A percentile compares a stretch with the other conserved stretches of the same genome.
Evolutionary conservation across 768 basidiomycete species (phyloP).

Genomic region (Mycena floridula): DNA sequence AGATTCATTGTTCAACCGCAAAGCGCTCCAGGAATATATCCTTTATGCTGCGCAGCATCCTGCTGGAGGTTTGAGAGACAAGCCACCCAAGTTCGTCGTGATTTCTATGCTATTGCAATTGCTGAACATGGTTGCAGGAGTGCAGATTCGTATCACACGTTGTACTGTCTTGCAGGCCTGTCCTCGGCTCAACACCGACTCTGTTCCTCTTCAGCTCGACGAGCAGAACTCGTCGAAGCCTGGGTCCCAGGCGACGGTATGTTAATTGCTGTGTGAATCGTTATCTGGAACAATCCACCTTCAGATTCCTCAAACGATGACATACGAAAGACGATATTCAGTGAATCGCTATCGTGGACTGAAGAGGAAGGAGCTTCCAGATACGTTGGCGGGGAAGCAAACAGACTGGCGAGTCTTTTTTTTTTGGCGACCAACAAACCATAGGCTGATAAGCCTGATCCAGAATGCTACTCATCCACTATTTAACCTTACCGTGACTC

Average conservation of each 20-base stretch:
- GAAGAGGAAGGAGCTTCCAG: conserved; percentile 57
- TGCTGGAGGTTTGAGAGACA: conserved; percentile 86
- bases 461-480: conserved; percentile 82
- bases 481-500: conserved; percentile 68
- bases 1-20: conserved; percentile 51
- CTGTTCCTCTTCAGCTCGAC: conserved; percentile 34
- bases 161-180: conserved; percentile 88
- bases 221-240: conserved; percentile 22
- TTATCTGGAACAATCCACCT: no score
- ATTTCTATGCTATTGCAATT: neutral
- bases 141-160: conserved; percentile 94
- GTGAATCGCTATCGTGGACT: conserved; percentile 54
- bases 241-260: no score
- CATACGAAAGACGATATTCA: conserved; percentile 35
- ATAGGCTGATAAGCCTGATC: neutral
- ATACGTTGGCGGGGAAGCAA: conserved; percentile 53
- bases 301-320: conserved; percentile 10
- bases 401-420: conserved; percentile 49
- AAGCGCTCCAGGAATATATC: conserved; percentile 83
- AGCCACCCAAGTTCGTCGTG: conserved; percentile 79
- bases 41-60: conserved; percentile 81
- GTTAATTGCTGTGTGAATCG: no score
- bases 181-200: conserved; percentile 85
- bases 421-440: neutral
- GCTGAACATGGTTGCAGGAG: conserved; percentile 34